Conservation (phyloP, 352 stramenopile species). For the Phytophthora syringae region DNA sequence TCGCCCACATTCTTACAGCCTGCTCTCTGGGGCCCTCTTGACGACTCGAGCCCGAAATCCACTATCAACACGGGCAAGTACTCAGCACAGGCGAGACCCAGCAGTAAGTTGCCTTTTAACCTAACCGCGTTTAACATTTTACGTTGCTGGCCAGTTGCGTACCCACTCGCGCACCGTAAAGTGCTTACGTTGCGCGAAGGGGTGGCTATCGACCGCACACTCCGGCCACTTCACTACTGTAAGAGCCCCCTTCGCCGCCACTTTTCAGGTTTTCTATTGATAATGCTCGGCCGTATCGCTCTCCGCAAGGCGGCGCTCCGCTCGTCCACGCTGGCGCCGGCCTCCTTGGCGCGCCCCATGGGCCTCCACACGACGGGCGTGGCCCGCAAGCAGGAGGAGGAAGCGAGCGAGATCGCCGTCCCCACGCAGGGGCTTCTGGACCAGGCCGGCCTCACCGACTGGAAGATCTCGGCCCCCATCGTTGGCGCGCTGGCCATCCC, state of each 20-base stretch:
- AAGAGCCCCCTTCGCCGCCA: too few relatives aligned
- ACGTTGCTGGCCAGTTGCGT: not conserved
- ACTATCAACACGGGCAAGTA: too few relatives aligned
- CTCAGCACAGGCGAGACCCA: too few relatives aligned
- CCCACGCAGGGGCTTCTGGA: slow-evolving; percentile 63
- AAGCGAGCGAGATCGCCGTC: slow-evolving; percentile 44
- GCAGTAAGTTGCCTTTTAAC: not conserved
- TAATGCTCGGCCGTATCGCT: slow-evolving; percentile 79
- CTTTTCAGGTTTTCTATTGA: slow-evolving; percentile 19
- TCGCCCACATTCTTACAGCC: too few relatives aligned
- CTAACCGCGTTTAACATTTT: not conserved
- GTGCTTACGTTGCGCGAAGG: slow-evolving; percentile 23
- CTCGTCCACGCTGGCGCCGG: slow-evolving; percentile 51
- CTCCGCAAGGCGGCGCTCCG: slow-evolving; percentile 68
- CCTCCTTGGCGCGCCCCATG: slow-evolving; percentile 51
- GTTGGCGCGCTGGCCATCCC: slow-evolving; percentile 76
- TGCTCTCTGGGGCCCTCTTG: too few relatives aligned
- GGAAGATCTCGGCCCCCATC: slow-evolving; percentile 85
- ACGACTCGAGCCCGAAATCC: too few relatives aligned
- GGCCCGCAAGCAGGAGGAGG: slow-evolving; percentile 61
- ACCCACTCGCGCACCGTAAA: not conserved
- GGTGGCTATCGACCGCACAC: slow-evolving; percentile 28
- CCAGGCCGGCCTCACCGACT: slow-evolving; percentile 79
- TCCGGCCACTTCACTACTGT: too few relatives aligned
- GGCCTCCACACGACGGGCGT: slow-evolving; percentile 68